Conservation (phyloP, 2,329 filamentous ascomycete species). For the Bimuria novae-zelandiae region DNA sequence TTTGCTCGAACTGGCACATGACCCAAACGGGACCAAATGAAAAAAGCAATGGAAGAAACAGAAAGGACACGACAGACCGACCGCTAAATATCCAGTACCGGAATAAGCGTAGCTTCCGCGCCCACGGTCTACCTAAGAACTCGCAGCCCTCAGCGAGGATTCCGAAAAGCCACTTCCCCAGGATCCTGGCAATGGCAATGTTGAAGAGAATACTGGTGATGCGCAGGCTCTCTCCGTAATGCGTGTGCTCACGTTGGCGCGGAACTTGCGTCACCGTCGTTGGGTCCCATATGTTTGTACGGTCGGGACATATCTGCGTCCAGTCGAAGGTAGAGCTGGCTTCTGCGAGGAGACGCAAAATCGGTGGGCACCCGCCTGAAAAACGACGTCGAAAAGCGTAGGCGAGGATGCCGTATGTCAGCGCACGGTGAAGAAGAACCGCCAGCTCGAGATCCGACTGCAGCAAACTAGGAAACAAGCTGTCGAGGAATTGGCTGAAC, state of each 20-base stretch:
- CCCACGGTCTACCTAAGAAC: not conserved
- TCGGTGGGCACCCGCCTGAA: not conserved
- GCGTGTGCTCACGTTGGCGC: not conserved
- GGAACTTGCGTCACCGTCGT: not conserved
- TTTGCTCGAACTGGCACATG: not conserved
- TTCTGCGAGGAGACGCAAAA: not conserved
- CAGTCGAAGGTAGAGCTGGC: constrained; percentile 1
- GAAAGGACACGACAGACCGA: not conserved
- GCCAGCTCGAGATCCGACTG: not conserved
- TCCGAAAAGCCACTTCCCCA: not conserved
- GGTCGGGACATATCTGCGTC: not conserved
- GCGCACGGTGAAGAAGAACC: not conserved
- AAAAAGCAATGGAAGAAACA: not conserved
- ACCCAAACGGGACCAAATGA: not conserved
- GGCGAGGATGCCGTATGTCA: not conserved
- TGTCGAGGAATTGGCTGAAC: not conserved
- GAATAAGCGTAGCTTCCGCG: not conserved
- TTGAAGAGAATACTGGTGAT: not conserved
- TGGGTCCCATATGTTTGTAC: not conserved
- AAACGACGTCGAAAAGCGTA: not conserved
- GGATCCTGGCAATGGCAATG: not conserved
- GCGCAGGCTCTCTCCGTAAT: not conserved
- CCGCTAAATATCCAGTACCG: not conserved
- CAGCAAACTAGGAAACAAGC: not conserved
- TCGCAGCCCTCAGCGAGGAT: not conserved